A percentile compares a stretch with the other conserved stretches of the same genome.
Conservation (phyloP, 768 basidiomycete species). For the Collybiopsis luxurians region DNA sequence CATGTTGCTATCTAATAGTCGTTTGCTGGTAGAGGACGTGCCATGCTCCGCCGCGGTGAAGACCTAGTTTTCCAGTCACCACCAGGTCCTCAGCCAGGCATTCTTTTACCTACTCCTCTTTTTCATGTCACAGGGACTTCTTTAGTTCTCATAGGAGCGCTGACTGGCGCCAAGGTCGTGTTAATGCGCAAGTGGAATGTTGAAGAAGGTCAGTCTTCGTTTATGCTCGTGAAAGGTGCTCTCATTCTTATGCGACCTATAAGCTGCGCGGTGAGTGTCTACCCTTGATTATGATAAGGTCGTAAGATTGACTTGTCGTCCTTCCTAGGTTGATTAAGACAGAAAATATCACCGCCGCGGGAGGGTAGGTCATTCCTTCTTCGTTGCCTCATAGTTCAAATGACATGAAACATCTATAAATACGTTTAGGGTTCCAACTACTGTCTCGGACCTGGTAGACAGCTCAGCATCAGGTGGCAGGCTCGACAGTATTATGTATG, state of each 20-base stretch:
- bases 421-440: constrained; percentile 28
- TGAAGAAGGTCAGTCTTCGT: constrained; percentile 43
- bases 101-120: constrained; percentile 58
- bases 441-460: constrained; percentile 47
- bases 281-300: constrained; percentile 14
- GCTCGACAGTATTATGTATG: constrained; percentile 49
- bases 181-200: constrained; percentile 55
- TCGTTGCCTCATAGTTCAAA: constrained; percentile 35
- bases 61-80: constrained; percentile 28
- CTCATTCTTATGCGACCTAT: neutral
- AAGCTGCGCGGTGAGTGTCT: neutral
- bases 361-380: constrained; percentile 35
- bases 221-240: neutral
- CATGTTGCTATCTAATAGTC: constrained; percentile 27
- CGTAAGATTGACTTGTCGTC: constrained; percentile 23
- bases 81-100: constrained; percentile 42
- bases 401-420: constrained; percentile 53
- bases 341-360: constrained; percentile 53
- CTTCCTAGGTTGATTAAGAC: constrained; percentile 39
- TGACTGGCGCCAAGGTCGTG: constrained; percentile 55
- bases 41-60: constrained; percentile 45
- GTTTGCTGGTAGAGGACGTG: constrained; percentile 40
- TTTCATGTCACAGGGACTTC: constrained; percentile 62
- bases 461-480: constrained; percentile 44
- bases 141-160: constrained; percentile 55